These are phyloP conservation scores for Inga oerstediana DNA, from an alignment of 306 rosid species.

Conservation along the genomic window DNA sequence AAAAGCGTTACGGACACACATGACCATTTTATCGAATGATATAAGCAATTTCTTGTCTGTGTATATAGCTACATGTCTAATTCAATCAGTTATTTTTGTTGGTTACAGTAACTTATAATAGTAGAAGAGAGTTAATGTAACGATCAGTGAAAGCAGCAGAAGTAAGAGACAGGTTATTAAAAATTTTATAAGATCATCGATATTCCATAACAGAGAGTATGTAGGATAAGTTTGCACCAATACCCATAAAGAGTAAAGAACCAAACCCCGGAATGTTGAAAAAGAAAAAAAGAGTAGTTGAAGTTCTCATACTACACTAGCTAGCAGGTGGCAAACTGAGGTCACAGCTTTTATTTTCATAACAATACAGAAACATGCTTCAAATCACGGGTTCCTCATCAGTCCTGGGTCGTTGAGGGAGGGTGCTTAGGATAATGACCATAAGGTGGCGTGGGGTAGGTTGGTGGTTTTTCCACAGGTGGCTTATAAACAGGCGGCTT, in stretches of 20 bases:
- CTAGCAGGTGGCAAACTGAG: neutral
- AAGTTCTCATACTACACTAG: neutral
- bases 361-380: neutral
- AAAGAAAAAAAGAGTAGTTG: neutral
- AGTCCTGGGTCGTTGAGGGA: neutral
- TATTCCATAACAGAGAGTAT: neutral
- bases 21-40: too few species aligned
- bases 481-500: too few species aligned
- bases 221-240: neutral
- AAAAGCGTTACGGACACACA: neutral
- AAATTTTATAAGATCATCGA: neutral
- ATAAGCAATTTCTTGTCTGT: too few species aligned
- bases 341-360: neutral
- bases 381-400: neutral
- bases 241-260: neutral
- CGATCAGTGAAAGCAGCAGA: neutral
- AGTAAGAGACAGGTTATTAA: neutral
- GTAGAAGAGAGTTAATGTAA: neutral
- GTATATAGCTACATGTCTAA: neutral
- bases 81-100: too few species aligned
- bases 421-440: constrained; percentile 24
- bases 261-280: neutral
- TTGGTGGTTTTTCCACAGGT: constrained; percentile 7
- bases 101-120: neutral
- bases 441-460: neutral